Percentiles rank a stretch among this genome's conserved stretches.
phyloP scores from a whole-genome alignment of 2,329 filamentous ascomycete species.

The Rosellinia necatrix region DNA sequence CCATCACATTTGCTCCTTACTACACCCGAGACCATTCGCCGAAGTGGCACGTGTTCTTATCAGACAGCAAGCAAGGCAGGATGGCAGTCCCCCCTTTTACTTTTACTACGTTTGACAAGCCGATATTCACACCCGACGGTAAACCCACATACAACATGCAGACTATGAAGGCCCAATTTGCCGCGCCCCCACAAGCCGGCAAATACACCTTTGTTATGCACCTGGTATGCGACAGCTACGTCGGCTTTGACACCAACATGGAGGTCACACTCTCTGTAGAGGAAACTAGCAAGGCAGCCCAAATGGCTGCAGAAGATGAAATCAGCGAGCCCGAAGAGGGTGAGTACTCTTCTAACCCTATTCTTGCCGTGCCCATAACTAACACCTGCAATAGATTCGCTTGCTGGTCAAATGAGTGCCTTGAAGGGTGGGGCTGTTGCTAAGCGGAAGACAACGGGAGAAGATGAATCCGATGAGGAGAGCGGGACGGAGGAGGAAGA shows the following conservation, averaged over 20 bases:
- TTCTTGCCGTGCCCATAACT: constrained; percentile 25
- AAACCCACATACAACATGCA: constrained; percentile 94
- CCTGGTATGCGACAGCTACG: constrained; percentile 90
- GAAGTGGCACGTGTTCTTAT: constrained; percentile 92
- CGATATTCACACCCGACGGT: constrained; percentile 77
- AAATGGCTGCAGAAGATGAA: constrained; percentile 84
- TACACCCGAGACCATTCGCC: constrained; percentile 88
- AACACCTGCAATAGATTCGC: constrained; percentile 39
- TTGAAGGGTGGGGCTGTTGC: constrained; percentile 72
- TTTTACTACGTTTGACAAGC: constrained; percentile 91
- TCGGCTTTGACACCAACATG: constrained; percentile 91
- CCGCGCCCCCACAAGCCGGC: constrained; percentile 87
- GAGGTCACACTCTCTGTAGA: constrained; percentile 89
- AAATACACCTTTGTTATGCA: constrained; percentile 96
- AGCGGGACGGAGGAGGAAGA: constrained; percentile 79
- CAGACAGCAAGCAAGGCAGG: constrained; percentile 91
- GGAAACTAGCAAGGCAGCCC: constrained; percentile 81
- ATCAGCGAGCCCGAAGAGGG: constrained; percentile 98
- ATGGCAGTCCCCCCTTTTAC: constrained; percentile 96
- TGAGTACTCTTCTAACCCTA: constrained; percentile 52
- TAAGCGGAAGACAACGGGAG: constrained; percentile 58
- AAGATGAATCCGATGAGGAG: constrained; percentile 72
- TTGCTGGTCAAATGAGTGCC: constrained; percentile 88
- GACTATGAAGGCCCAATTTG: constrained; percentile 96
- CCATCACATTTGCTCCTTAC: constrained; percentile 88